Conservation (phyloP, 2,329 filamentous ascomycete species). For the Exserohilum rostratum region DNA sequence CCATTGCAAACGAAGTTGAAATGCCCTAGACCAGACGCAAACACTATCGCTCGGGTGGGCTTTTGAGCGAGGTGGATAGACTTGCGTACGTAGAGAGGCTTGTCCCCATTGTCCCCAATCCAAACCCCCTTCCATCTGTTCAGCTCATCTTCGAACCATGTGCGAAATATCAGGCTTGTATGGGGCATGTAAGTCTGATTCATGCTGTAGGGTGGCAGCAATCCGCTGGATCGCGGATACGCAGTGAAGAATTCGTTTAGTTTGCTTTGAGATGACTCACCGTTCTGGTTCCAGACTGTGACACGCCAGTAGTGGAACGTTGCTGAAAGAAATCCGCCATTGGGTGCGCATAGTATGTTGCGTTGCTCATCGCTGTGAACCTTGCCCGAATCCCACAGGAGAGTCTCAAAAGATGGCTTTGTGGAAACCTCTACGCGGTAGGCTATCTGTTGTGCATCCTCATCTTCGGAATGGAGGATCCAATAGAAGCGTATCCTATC, state of each 20-base stretch:
- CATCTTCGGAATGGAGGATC: constrained; percentile 37
- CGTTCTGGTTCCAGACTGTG: constrained; percentile 47
- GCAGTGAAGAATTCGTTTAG: constrained; percentile 50
- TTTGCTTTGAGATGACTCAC: constrained; percentile 26
- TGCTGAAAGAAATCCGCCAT: constrained; percentile 46
- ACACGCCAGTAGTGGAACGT: constrained; percentile 48
- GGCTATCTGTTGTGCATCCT: constrained; percentile 40
- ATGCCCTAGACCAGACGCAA: constrained; percentile 51
- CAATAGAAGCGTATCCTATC: constrained; percentile 49
- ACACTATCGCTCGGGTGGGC: constrained; percentile 43
- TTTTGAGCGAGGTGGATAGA: constrained; percentile 35
- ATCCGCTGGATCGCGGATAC: constrained; percentile 43
- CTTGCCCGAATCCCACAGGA: constrained; percentile 5
- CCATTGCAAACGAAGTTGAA: constrained; percentile 51
- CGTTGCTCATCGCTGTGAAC: constrained; percentile 30
- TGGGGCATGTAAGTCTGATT: constrained; percentile 54
- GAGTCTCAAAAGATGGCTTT: neutral
- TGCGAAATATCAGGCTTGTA: constrained; percentile 50
- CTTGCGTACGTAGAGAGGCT: constrained; percentile 51
- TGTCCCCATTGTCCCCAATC: constrained; percentile 51
- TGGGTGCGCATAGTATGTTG: constrained; percentile 36
- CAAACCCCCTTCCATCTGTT: constrained; percentile 52
- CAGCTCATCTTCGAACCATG: constrained; percentile 51
- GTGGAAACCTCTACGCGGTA: neutral
- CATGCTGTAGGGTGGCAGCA: constrained; percentile 52